Base-by-base conservation (phyloP, 2,329 filamentous ascomycete genomes). In the Colletotrichum eremochloae region DNA sequence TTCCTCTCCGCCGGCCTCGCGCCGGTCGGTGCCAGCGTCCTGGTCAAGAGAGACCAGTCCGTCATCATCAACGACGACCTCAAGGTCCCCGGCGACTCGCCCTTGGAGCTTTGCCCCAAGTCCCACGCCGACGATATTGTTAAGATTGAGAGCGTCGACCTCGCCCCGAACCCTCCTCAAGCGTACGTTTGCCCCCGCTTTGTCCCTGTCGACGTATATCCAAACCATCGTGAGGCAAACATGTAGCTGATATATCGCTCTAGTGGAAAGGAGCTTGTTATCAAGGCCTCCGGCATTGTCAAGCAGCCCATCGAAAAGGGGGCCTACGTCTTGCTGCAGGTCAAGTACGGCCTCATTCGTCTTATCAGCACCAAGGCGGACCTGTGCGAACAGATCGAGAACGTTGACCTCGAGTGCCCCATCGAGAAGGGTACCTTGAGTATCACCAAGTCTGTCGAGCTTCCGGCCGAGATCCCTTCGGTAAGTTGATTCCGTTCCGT, bases 261-360 rank as follows among this genome's bases (percentile, higher is more conserved):
- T 60, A 98, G 96, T 80, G 96, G 96, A 78, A 76, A 90, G 77
- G 89, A 89, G 29, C 91, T 99, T 66, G 86, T 87, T 71, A 97
- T 99, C 85, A 90, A 90, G 75, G 96, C 95, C 58, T 87, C 84
- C 42, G 96, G 96, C 69, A 89, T 85, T n/a, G 88, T 98, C 75
- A 88, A 87, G 76, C 84, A 97, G 79, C 83, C 87, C 63, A 91
- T 99, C 75, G 88, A 91, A 67, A 81, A 94, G 71, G 96, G 94
- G 71, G 94, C 96, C 72, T 94, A 93, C 77, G 92, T 98, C 74
- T 87, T 92, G 60, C 82, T 99, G 52, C 89, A 91, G 76, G 96
- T 99, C 84, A 98, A 97, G 85, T 98, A 97, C 82, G 96, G 96
- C 73, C 87, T 97, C 76, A 98, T 99, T 82, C 93, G 91, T 67